phyloP scores from a whole-genome alignment of 2,329 filamentous ascomycete species.

The Pestalotiopsis sp. region DNA sequence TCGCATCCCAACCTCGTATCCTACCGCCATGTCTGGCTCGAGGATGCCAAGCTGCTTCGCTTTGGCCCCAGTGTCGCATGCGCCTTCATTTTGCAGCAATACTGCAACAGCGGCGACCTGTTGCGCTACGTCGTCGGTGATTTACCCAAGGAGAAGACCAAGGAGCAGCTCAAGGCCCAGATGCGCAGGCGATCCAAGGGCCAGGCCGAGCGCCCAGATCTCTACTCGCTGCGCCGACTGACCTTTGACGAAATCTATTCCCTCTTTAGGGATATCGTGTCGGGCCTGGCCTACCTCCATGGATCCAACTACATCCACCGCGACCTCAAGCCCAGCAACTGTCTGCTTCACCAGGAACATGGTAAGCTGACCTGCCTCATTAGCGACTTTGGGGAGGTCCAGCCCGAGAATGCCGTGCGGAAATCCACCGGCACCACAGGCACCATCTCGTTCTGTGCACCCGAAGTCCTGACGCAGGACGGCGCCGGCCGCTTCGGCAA shows the following conservation, averaged over 20 bases:
- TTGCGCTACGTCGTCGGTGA: conserved; percentile 83
- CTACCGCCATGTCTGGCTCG: conserved; percentile 96
- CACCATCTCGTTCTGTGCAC: conserved; percentile 96
- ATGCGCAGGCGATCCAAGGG: conserved; percentile 82
- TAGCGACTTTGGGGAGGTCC: conserved; percentile 97
- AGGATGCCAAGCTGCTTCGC: conserved; percentile 79
- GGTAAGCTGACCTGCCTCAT: conserved; percentile 79
- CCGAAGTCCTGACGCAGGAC: conserved; percentile 80
- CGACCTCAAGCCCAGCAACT: conserved; percentile 95
- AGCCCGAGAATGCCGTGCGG: conserved; percentile 78
- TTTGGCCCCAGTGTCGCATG: conserved; percentile 93
- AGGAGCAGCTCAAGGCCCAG: conserved; percentile 86
- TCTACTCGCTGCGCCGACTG: conserved; percentile 46
- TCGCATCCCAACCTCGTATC: conserved; percentile 95
- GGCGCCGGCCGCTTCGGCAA: conserved; percentile 78
- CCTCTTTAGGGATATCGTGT: conserved; percentile 93
- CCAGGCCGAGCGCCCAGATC: conserved; percentile 66
- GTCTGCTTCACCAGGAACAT: conserved; percentile 79
- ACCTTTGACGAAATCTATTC: conserved; percentile 94
- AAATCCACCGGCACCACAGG: conserved; percentile 92
- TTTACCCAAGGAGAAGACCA: conserved; percentile 64
- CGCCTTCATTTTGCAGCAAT: conserved; percentile 96
- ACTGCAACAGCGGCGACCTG: conserved; percentile 92
- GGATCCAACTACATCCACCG: conserved; percentile 92
- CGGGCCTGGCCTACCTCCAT: conserved; percentile 87